phyloP scores from a whole-genome alignment of 192 early-diverging fungal genomes.

The Podila verticillata region DNA sequence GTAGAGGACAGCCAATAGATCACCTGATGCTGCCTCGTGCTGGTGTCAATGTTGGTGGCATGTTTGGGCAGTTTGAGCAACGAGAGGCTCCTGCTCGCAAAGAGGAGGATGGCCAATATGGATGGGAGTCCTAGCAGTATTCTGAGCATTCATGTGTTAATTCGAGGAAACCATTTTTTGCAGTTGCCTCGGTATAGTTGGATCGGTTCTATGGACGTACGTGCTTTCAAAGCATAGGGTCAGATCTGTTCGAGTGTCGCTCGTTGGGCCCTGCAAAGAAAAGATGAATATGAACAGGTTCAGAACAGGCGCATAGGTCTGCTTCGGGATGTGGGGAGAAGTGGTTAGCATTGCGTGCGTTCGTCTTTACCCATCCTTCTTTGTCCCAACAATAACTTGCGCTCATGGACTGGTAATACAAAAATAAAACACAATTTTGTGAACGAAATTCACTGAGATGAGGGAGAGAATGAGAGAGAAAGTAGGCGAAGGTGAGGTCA shows the following conservation, averaged over 20 bases:
- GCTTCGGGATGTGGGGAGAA: neutral
- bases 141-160: neutral
- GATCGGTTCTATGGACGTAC: neutral
- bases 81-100: neutral
- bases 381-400: neutral
- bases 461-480: neutral
- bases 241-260: neutral
- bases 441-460: neutral
- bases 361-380: conserved; percentile 6
- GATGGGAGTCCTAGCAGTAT: neutral
- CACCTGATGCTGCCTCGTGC: neutral
- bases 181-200: too few species aligned
- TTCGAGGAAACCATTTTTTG: too few species aligned
- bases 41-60: neutral
- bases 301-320: neutral
- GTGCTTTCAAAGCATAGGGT: conserved; percentile 8
- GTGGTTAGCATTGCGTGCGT: neutral
- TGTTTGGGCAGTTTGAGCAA: neutral
- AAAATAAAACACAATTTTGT: neutral
- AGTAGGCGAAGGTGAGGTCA: neutral
- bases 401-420: conserved; percentile 1
- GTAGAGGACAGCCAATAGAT: conserved; percentile 2
- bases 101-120: neutral
- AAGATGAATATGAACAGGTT: neutral
- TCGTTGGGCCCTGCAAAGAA: conserved; percentile 7